Percentiles rank a stretch among this genome's conserved stretches.
Evolutionary conservation across 768 basidiomycete genomes (phyloP).

Genomic region (Boletus insuetus): DNA sequence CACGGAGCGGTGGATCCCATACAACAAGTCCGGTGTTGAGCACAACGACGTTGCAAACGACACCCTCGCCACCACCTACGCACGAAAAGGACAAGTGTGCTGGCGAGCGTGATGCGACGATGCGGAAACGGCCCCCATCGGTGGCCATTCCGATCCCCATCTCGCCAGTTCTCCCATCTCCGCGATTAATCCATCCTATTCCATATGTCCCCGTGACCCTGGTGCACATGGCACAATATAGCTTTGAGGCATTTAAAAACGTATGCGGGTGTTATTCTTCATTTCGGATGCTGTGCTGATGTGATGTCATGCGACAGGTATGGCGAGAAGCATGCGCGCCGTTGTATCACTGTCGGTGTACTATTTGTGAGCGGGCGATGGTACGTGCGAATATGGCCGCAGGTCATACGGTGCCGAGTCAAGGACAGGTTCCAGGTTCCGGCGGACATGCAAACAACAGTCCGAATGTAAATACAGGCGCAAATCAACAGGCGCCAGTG

Average conservation of each 20-base stretch:
- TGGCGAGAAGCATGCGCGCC: slow-evolving; percentile 77
- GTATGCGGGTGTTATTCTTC: slow-evolving; percentile 38
- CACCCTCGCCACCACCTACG: slow-evolving; percentile 67
- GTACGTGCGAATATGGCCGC: slow-evolving; percentile 46
- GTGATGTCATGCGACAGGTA: slow-evolving; percentile 37
- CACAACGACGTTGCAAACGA: slow-evolving; percentile 73
- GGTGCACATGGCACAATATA: slow-evolving; percentile 53
- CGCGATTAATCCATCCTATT: slow-evolving; percentile 60
- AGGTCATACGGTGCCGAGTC: slow-evolving; percentile 34
- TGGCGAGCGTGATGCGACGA: slow-evolving; percentile 7
- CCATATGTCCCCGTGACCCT: slow-evolving; percentile 64
- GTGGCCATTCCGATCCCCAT: slow-evolving; percentile 41
- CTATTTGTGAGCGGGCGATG: slow-evolving; percentile 70
- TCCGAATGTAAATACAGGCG: neutral
- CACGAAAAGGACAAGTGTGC: slow-evolving; percentile 37
- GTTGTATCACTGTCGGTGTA: slow-evolving; percentile 67
- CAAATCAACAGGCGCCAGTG: slow-evolving; percentile 5
- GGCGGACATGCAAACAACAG: neutral
- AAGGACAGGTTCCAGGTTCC: slow-evolving; percentile 15
- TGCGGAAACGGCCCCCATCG: slow-evolving; percentile 23
- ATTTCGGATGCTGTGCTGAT: slow-evolving; percentile 2
- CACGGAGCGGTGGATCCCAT: slow-evolving; percentile 53
- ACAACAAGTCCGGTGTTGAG: slow-evolving; percentile 72
- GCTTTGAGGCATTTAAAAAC: slow-evolving; percentile 52
- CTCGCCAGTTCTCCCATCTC: slow-evolving; percentile 60